phyloP scores from a whole-genome alignment of 1,139 yeast genomes.

The Casaregolazyma suthepensis region DNA sequence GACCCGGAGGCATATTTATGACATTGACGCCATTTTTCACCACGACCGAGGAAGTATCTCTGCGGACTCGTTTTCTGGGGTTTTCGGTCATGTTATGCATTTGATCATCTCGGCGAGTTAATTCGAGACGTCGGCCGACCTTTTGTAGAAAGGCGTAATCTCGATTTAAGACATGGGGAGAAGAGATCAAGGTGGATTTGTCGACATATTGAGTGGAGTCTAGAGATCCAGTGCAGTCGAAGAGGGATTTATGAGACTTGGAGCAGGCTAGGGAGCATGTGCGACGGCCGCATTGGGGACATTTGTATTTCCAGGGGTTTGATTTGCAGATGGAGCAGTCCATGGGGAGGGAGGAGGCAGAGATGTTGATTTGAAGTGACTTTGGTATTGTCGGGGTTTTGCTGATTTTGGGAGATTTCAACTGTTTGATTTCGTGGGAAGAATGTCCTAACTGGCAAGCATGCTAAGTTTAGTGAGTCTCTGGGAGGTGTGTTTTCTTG shows the following conservation, averaged over 20 bases:
- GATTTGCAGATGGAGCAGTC: constrained; percentile 17
- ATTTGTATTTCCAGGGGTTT: constrained; percentile 53
- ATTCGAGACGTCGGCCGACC: constrained; percentile 52
- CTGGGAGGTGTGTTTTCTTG: no score
- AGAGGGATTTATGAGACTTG: constrained; percentile 56
- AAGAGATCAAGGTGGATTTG: constrained; percentile 36
- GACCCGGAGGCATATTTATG: constrained; percentile 58
- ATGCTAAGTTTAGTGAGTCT: no score
- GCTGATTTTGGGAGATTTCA: no score
- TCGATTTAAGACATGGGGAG: constrained; percentile 52
- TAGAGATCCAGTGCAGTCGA: constrained; percentile 60
- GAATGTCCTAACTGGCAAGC: no score
- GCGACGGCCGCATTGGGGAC: constrained; percentile 68
- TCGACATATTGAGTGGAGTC: constrained; percentile 57
- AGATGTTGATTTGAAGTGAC: no score
- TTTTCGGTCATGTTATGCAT: constrained; percentile 20
- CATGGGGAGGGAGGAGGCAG: no score
- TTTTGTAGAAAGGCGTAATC: constrained; percentile 73
- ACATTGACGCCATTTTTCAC: constrained; percentile 46
- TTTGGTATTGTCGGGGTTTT: no score
- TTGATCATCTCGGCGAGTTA: constrained; percentile 21
- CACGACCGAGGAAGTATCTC: background rate
- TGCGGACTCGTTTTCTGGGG: constrained; percentile 13
- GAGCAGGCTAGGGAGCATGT: constrained; percentile 75
- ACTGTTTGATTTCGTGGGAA: no score